Evolutionary conservation across 768 basidiomycete genomes (phyloP), one percentile per base, ranked within the genome.

Genomic region (Saitozyma podzolica): DNA sequence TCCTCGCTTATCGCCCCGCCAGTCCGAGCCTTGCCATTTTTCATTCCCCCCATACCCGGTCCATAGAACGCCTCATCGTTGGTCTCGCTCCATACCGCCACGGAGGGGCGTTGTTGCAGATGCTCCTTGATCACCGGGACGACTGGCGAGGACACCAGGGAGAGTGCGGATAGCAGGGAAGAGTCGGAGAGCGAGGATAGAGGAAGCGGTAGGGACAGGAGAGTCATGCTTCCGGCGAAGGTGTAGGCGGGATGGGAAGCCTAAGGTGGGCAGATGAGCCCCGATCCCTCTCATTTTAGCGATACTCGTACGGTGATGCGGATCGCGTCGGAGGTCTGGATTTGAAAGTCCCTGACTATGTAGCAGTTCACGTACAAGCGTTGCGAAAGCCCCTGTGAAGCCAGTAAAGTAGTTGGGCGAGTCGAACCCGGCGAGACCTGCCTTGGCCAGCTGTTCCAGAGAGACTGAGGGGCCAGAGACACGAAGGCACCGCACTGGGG

Each of bases 371-470:
- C 67, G 57, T 41, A 72, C 70, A 16, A 64, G 19, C 14, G 69
- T 63, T n/a, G 61, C 54, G 29, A 74, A 54, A 55, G 66, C 69
- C 10, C 56, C 72, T 6, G 65, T 61, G 14, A 71, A n/a, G n/a
- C 72, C 72, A 9, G 72, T 74, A 11, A 69, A 40, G 53, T 74
- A 71, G 58, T 74, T 74, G 2, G 72, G 72, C 9, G 56, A 49
- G 9, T 53, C 58, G 61, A 56, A 45, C 40, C 20, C 40, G 8
- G 49, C 52, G 17, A 13, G 29, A 29, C 29, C 29, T 29, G 29
- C 29, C 29, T 29, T 29, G 29, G 29, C 29, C 29, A 29, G 29
- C 29, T 29, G 29, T 29, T 29, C 29, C 29, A 29, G 2, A 5
- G 29, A 29, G 29, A 29, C 29, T 29, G 29, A 29, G 29, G 2